These are phyloP conservation scores for Trametes elegans DNA, from an alignment of 768 basidiomycete genomes.

Conservation along the genomic window DNA sequence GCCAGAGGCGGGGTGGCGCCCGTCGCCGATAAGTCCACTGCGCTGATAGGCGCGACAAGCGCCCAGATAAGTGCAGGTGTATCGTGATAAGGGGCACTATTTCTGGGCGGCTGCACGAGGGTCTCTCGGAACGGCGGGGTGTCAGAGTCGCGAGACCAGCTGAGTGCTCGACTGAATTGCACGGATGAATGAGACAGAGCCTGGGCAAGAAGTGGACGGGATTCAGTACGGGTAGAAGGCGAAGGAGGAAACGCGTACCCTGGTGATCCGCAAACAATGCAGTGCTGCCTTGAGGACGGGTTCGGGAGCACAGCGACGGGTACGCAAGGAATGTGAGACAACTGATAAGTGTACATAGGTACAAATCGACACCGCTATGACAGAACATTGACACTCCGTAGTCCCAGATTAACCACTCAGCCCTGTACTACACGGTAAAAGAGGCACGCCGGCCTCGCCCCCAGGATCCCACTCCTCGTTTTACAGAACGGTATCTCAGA, in stretches of 20 bases:
- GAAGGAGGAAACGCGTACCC: no score
- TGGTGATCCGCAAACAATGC: no score
- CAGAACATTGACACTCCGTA: background rate
- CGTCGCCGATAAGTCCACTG: slow-evolving; percentile 7
- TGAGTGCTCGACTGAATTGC: no score
- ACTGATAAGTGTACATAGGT: slow-evolving; percentile 5
- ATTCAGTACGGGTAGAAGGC: no score
- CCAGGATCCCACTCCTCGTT: background rate
- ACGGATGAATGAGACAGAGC: no score
- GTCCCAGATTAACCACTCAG: background rate
- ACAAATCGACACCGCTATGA: background rate
- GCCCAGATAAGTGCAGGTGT: background rate
- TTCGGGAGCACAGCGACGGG: background rate
- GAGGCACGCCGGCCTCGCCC: slow-evolving; percentile 17
- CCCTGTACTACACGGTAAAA: background rate
- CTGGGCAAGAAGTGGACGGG: no score
- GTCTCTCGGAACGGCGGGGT: no score
- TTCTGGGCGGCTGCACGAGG: no score
- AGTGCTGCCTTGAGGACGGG: no score
- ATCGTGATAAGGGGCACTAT: background rate
- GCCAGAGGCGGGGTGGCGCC: slow-evolving; percentile 1
- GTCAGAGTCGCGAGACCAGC: no score
- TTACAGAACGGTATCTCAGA: slow-evolving; percentile 4
- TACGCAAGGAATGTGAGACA: background rate
- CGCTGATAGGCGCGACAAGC: slow-evolving; percentile 6